Percentiles rank a stretch among this genome's conserved stretches.
These are phyloP conservation scores for Globisporangium uncinulatum DNA, from an alignment of 352 stramenopile genomes.

Conservation along the genomic window DNA sequence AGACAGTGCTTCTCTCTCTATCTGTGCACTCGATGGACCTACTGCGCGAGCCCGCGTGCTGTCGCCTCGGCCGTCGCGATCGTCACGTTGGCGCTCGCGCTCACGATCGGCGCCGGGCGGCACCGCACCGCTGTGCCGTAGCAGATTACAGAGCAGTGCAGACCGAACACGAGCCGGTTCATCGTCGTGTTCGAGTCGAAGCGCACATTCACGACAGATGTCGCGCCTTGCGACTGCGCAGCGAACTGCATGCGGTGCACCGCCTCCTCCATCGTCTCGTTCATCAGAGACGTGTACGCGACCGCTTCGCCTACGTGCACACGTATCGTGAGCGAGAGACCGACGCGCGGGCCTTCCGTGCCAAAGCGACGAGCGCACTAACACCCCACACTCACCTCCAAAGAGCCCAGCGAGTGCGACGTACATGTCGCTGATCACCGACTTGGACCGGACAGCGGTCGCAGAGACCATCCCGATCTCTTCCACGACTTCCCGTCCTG, in stretches of 20 bases:
- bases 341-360: background rate
- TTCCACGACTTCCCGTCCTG: conserved; percentile 60
- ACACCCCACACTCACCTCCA: conserved; percentile 27
- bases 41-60: background rate
- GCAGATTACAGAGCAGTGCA: conserved; percentile 77
- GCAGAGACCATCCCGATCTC: conserved; percentile 74
- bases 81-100: conserved; percentile 9
- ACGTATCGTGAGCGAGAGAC: background rate
- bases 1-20: background rate
- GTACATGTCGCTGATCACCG: conserved; percentile 79
- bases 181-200: conserved; percentile 85
- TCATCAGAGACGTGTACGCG: conserved; percentile 80
- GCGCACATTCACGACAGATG: conserved; percentile 69
- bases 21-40: background rate
- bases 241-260: conserved; percentile 75
- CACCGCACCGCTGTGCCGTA: conserved; percentile 76
- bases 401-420: conserved; percentile 64
- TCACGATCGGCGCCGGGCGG: conserved; percentile 17
- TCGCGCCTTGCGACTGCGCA: conserved; percentile 65
- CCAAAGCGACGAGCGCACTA: background rate
- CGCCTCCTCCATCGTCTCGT: conserved; percentile 74
- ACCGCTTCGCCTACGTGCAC: conserved; percentile 39
- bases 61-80: conserved; percentile 2
- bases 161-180: conserved; percentile 79
- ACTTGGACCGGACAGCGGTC: conserved; percentile 75